Evolutionary conservation across 768 basidiomycete genomes (phyloP).

Genomic region (Mycena capillaripes): DNA sequence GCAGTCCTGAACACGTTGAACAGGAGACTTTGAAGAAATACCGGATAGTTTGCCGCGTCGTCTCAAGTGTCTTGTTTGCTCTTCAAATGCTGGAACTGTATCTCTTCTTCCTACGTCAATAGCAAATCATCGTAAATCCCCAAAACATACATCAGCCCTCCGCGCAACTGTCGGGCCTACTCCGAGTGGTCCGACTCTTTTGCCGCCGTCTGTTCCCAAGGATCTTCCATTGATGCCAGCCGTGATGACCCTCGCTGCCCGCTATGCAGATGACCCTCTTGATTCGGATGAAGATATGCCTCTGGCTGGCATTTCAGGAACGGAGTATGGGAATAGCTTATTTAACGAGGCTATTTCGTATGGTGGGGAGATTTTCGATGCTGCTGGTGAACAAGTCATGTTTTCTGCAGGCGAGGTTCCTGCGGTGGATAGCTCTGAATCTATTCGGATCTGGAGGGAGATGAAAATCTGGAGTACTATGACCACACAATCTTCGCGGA

Average conservation of each 20-base stretch:
- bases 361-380: background rate
- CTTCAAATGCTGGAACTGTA: background rate
- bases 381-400: background rate
- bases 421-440: background rate
- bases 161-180: background rate
- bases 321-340: background rate
- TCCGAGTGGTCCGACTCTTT: no score
- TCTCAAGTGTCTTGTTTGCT: constrained; percentile 7
- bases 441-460: background rate
- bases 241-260: background rate
- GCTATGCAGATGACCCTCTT: background rate
- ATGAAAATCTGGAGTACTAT: background rate
- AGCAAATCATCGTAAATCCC: background rate
- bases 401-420: constrained; percentile 9
- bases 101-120: background rate
- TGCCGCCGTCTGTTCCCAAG: background rate
- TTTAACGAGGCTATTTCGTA: background rate
- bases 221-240: background rate
- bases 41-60: background rate
- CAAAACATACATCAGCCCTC: background rate
- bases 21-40: background rate
- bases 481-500: constrained; percentile 10
- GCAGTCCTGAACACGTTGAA: background rate
- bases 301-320: no score
- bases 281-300: background rate